Percentiles rank a stretch among this genome's conserved stretches.
Evolutionary conservation across 2,329 filamentous ascomycete species (phyloP).

Genomic region (Gremmenia infestans): DNA sequence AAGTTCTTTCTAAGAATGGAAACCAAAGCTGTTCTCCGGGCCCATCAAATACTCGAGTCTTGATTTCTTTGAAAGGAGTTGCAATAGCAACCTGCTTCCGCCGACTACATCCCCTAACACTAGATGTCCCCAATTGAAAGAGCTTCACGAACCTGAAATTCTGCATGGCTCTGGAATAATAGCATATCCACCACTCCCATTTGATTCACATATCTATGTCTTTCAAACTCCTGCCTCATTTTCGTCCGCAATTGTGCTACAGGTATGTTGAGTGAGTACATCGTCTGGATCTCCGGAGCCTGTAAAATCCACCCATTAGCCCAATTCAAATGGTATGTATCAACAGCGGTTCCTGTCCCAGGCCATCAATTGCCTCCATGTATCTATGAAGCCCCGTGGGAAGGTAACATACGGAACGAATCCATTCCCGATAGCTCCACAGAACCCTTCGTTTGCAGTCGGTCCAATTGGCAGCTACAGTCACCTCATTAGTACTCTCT

Average conservation of each 20-base stretch:
- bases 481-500: constrained; percentile 40
- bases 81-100: no score
- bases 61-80: no score
- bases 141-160: constrained; percentile 72
- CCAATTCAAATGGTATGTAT: not conserved
- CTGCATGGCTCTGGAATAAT: constrained; percentile 82
- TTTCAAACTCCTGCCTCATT: constrained; percentile 94
- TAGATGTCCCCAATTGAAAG: not conserved
- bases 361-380: not conserved
- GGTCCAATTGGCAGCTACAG: constrained; percentile 75
- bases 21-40: no score
- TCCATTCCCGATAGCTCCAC: constrained; percentile 89
- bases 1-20: not conserved
- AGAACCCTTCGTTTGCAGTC: constrained; percentile 87
- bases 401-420: constrained; percentile 71
- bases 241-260: constrained; percentile 85
- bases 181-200: constrained; percentile 83
- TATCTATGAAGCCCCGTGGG: not conserved
- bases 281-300: constrained; percentile 94
- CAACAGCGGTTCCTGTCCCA: not conserved
- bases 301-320: constrained; percentile 37
- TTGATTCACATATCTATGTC: constrained; percentile 89
- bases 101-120: not conserved
- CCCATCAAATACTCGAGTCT: no score
- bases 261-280: constrained; percentile 91